Evolutionary conservation across 2,329 filamentous ascomycete species (phyloP).

Genomic region (Penicillium brasilianum): DNA sequence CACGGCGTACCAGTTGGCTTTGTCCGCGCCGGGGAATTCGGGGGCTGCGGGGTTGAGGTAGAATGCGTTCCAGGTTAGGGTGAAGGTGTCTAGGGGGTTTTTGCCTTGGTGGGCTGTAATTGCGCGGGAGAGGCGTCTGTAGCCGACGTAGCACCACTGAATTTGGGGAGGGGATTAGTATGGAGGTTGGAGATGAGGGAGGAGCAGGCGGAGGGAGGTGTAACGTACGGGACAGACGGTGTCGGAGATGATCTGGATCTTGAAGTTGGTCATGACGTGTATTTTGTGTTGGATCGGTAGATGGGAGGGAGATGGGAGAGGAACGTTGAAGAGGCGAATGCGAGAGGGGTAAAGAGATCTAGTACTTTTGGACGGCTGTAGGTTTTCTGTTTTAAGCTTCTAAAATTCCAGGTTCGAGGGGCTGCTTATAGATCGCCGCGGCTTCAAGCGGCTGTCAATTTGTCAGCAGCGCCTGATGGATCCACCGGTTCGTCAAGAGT

Average conservation of each 20-base stretch:
- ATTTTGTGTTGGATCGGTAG: not conserved
- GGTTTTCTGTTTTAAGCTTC: not conserved
- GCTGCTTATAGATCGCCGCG: slow-evolving; percentile 9
- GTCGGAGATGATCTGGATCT: slow-evolving; percentile 79
- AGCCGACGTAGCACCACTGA: slow-evolving; percentile 76
- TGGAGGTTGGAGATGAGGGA: slow-evolving; percentile 6
- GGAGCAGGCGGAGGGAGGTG: not conserved
- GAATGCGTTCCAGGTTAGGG: slow-evolving; percentile 76
- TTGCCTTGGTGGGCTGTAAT: slow-evolving; percentile 69
- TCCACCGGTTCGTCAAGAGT: not conserved
- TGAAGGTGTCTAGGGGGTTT: slow-evolving; percentile 73
- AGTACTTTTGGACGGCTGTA: not conserved
- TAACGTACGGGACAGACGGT: slow-evolving; percentile 71
- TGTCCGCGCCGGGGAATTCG: slow-evolving; percentile 55
- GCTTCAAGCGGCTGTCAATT: slow-evolving; percentile 16
- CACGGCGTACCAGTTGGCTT: slow-evolving; percentile 62
- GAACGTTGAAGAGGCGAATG: not conserved
- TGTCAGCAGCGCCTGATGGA: slow-evolving; percentile 20
- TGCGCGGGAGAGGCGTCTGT: slow-evolving; percentile 73
- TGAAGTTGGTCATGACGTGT: slow-evolving; percentile 70
- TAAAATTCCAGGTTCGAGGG: not conserved
- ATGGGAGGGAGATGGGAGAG: not conserved
- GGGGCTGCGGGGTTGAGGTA: slow-evolving; percentile 74
- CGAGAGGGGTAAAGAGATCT: not conserved
- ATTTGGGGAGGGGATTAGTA: slow-evolving; percentile 17